Conservation (phyloP, 2,329 filamentous ascomycete genomes). For the Herpotrichia juniperi region DNA sequence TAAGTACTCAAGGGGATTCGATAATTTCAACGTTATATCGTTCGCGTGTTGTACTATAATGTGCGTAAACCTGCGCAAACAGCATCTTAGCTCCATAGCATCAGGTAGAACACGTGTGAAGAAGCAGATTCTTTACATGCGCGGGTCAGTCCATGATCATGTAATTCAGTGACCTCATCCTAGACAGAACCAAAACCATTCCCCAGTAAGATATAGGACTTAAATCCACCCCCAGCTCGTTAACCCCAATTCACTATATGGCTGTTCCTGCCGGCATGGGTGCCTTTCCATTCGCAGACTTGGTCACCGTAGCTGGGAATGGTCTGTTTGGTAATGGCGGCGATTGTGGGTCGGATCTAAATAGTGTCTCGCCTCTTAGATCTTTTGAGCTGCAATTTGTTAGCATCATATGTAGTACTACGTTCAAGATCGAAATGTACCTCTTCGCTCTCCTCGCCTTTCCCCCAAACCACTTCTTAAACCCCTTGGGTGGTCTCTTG, state of each 20-base stretch:
- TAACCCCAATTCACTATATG: not conserved
- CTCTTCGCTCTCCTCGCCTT: conserved; percentile 38
- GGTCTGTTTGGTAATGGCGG: conserved; percentile 36
- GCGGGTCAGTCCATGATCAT: too few species aligned
- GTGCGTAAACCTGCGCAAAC: too few species aligned
- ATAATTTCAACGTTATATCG: too few species aligned
- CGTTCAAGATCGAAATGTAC: conserved; percentile 12
- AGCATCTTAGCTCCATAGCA: too few species aligned
- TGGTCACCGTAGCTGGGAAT: conserved; percentile 17
- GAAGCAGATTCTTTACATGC: too few species aligned
- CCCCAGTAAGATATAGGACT: too few species aligned
- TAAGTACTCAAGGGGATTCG: too few species aligned
- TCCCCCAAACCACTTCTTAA: conserved; percentile 41
- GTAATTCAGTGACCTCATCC: too few species aligned
- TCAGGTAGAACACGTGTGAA: too few species aligned
- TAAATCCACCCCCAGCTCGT: too few species aligned
- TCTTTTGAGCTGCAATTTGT: conserved; percentile 31
- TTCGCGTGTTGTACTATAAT: too few species aligned
- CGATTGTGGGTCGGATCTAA: conserved; percentile 16
- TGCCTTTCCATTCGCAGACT: conserved; percentile 22
- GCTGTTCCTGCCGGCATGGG: conserved; percentile 5
- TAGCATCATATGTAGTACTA: conserved; percentile 8
- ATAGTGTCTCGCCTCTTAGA: conserved; percentile 22
- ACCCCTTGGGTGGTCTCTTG: conserved; percentile 23
- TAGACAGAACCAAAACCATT: too few species aligned